These are phyloP conservation scores for Colletotrichum falcatum DNA, from an alignment of 2,329 filamentous ascomycete species.

Conservation along the genomic window DNA sequence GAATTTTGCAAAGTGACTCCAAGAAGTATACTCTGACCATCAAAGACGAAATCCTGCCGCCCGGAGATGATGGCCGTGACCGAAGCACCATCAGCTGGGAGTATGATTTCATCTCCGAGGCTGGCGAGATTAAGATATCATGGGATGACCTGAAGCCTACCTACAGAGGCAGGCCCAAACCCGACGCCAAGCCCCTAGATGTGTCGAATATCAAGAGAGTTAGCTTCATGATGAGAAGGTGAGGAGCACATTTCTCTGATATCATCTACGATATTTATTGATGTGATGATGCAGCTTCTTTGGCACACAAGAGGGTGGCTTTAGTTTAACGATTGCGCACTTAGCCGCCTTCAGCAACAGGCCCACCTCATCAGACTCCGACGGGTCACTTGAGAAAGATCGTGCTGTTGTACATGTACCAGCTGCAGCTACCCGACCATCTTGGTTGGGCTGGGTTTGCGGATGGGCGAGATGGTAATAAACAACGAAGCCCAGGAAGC, in stretches of 20 bases:
- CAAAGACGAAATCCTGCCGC: constrained; percentile 75
- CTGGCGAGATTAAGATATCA: constrained; percentile 63
- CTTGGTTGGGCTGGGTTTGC: constrained; percentile 33
- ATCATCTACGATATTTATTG: constrained; percentile 11
- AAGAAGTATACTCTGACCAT: constrained; percentile 81
- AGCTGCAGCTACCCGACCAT: neutral
- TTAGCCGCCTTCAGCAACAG: constrained; percentile 35
- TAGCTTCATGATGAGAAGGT: constrained; percentile 87
- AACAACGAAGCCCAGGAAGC: neutral
- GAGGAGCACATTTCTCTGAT: constrained; percentile 43
- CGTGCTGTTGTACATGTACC: neutral
- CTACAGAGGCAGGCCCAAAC: constrained; percentile 76
- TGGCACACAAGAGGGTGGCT: constrained; percentile 77
- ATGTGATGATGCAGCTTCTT: constrained; percentile 71
- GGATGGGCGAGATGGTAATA: constrained; percentile 23
- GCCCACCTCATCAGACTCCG: constrained; percentile 14
- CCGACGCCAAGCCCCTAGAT: constrained; percentile 71
- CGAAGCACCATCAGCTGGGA: constrained; percentile 81
- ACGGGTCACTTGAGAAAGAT: constrained; percentile 18
- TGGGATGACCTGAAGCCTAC: constrained; percentile 78
- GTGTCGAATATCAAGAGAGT: constrained; percentile 72
- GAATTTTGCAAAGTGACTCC: constrained; percentile 65
- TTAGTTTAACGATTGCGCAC: constrained; percentile 64
- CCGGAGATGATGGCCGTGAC: constrained; percentile 73
- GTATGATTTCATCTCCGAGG: constrained; percentile 68